phyloP scores from a whole-genome alignment of 148 eudicot species.

The Nepenthes gracilis region DNA sequence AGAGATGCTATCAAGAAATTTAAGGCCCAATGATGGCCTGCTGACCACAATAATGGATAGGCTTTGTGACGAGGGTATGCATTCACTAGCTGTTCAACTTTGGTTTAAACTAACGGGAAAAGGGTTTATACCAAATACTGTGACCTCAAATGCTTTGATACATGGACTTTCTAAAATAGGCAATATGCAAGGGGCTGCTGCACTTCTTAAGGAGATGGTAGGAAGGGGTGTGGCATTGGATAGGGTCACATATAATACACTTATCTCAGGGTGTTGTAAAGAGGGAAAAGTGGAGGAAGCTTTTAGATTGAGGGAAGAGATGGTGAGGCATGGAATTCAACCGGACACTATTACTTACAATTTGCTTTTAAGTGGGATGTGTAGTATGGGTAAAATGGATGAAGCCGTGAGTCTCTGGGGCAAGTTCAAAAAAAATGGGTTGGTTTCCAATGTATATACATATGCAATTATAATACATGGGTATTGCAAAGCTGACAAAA shows the following conservation, averaged over 20 bases:
- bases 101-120: slow-evolving; percentile 49
- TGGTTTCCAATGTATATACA: slow-evolving; percentile 39
- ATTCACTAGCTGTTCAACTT: slow-evolving; percentile 48
- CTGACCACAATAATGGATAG: slow-evolving; percentile 44
- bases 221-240: slow-evolving; percentile 39
- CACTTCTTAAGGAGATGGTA: slow-evolving; percentile 57
- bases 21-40: slow-evolving; percentile 55
- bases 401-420: slow-evolving; percentile 58
- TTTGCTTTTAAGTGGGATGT: slow-evolving; percentile 40
- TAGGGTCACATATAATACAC: slow-evolving; percentile 59
- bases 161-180: slow-evolving; percentile 62
- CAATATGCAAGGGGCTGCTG: slow-evolving; percentile 44
- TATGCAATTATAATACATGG: slow-evolving; percentile 68
- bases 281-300: slow-evolving; percentile 54
- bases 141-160: slow-evolving; percentile 72
- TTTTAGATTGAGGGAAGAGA: slow-evolving; percentile 54
- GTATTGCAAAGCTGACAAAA: slow-evolving; percentile 51
- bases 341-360: slow-evolving; percentile 55
- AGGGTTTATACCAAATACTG: slow-evolving; percentile 44
- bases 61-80: slow-evolving; percentile 49
- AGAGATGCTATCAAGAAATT: slow-evolving; percentile 59
- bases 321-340: slow-evolving; percentile 40
- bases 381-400: slow-evolving; percentile 49
- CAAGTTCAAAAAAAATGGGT: slow-evolving; percentile 37
- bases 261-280: slow-evolving; percentile 66